Evolutionary conservation across 129 eudicot species (phyloP), one percentile per base, ranked within the genome.

Genomic region (Glebionis coronaria): DNA sequence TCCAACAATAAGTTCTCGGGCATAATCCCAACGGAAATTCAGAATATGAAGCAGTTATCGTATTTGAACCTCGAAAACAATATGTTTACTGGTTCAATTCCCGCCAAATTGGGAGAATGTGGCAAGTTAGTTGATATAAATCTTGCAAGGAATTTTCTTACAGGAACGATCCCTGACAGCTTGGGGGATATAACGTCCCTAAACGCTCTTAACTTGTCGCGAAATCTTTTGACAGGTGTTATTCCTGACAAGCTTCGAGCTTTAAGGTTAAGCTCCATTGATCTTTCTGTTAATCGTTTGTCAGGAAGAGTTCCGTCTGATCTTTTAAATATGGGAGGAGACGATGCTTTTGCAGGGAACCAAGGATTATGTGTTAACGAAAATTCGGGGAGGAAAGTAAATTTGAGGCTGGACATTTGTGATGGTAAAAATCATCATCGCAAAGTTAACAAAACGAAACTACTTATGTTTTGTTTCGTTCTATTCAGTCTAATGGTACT

Each of bases 171-270:
- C 28, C 99, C 99, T 0, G 64, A 51, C 31, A 70, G 74, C 16
- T 74, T 93, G 35, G 74, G 87, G 0, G 57, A 42, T 28, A 81
- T 86, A 67, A 56, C 65, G 49, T 80, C 91, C 12, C 74, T 93
- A 76, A 93, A 93, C 76, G 81, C 96, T 11, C 77, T 93, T 62
- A 89, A 93, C 53, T 79, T 93, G 78, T 93, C 99, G 1, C 75
- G 59, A 50, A 93, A 93, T 67, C 27, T 53, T 50, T 90, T 93
- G 11, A 74, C 77, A 0, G 99, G 99, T 14, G 55, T 59, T 2
- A 81, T 93, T 53, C 99, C 99, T 1, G 73, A 57, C 18, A 80
- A 63, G 50, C 80, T 93, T 12, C 82, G 68, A 54, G 76, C 68
- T 65, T 63, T 93, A 72, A 84, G 73, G 70, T 80, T 93, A 10